Conservation (phyloP, 306 rosid genomes). For the Quillaja saponaria region DNA sequence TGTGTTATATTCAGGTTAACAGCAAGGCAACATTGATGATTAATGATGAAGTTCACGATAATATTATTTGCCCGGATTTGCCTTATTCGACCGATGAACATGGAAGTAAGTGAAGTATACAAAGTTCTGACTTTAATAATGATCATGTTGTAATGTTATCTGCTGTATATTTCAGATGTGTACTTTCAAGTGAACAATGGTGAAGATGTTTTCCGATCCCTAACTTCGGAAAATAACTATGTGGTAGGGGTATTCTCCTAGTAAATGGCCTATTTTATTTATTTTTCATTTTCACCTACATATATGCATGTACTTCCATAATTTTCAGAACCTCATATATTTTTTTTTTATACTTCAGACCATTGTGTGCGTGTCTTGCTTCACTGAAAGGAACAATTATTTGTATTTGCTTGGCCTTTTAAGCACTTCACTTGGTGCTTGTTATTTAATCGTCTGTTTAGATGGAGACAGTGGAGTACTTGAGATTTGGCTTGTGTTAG, state of each 20-base stretch:
- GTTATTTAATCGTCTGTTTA: not conserved
- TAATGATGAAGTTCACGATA: conserved; percentile 70
- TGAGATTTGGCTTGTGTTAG: not conserved
- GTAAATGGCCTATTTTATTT: not conserved
- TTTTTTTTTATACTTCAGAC: not conserved
- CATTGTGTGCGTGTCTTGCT: not conserved
- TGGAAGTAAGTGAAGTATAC: conserved; percentile 74
- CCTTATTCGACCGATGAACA: conserved; percentile 90
- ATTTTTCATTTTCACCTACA: not conserved
- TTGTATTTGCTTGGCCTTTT: not conserved
- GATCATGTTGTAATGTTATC: conserved; percentile 31
- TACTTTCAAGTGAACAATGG: conserved; percentile 82
- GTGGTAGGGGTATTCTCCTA: conserved; percentile 62
- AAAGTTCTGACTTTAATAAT: conserved; percentile 27
- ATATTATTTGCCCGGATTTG: conserved; percentile 88
- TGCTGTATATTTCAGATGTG: conserved; percentile 58
- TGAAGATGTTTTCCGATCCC: conserved; percentile 69
- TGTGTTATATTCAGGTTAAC: conserved; percentile 65
- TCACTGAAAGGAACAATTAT: not conserved
- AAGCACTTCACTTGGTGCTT: not conserved
- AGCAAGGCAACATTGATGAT: conserved; percentile 89
- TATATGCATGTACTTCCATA: not conserved
- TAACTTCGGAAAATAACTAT: conserved; percentile 76
- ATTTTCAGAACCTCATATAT: not conserved
- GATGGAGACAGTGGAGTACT: not conserved